Evolutionary conservation across 345 rosid genomes (phyloP).

Genomic region (Citrus reticulata): DNA sequence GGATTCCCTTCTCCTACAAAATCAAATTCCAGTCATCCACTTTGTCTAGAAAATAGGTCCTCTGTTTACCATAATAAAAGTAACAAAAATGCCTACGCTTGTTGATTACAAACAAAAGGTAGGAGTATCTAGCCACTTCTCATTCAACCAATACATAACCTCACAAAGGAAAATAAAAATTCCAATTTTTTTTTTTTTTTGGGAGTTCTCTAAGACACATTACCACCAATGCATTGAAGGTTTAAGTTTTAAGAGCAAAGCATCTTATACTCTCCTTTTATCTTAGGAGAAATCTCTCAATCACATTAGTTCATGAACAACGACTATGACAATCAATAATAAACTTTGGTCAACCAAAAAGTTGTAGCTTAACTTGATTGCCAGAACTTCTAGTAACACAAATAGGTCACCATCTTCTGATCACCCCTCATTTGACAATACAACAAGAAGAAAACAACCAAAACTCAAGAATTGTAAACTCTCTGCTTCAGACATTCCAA

Average conservation of each 20-base stretch:
- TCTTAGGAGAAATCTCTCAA: background rate
- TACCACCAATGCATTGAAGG: background rate
- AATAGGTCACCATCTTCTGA: background rate
- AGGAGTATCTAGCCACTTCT: background rate
- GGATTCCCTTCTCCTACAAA: conserved; percentile 74
- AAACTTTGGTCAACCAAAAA: background rate
- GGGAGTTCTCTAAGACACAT: background rate
- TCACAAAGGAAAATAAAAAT: background rate
- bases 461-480: background rate
- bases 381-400: background rate
- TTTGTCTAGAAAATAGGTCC: background rate
- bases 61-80: background rate
- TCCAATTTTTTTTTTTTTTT: background rate
- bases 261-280: background rate
- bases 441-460: background rate
- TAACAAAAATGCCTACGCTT: background rate
- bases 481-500: background rate
- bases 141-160: background rate
- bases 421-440: background rate
- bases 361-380: background rate
- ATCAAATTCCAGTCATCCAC: background rate
- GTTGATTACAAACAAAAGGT: background rate
- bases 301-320: background rate
- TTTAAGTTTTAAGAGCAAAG: background rate
- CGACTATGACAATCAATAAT: background rate